Evolutionary conservation across 2,329 filamentous ascomycete genomes (phyloP).

Genomic region (Paracamarosporium sp.): DNA sequence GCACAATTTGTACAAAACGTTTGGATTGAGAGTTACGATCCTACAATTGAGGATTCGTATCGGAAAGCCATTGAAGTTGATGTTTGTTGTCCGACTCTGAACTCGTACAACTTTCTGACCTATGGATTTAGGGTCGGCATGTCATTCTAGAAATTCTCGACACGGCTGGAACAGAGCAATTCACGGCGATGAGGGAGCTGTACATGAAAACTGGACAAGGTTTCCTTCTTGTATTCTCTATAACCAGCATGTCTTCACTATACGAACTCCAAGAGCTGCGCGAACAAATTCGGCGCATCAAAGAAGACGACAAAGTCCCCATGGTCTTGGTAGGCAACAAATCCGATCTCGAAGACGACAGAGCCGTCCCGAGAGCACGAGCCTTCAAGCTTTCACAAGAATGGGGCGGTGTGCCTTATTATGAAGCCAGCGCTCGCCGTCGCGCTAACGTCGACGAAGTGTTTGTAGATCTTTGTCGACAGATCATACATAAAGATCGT

Average conservation of each 20-base stretch:
- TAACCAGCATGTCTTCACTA: conserved; percentile 83
- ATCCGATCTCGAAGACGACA: conserved; percentile 85
- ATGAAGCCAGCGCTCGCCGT: conserved; percentile 84
- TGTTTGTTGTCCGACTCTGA: conserved; percentile 62
- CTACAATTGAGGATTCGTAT: conserved; percentile 68
- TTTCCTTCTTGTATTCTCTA: conserved; percentile 90
- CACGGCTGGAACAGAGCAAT: conserved; percentile 90
- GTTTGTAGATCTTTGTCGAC: conserved; percentile 82
- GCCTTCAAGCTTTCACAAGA: conserved; percentile 85
- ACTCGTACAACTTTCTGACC: not conserved
- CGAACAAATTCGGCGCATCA: conserved; percentile 90
- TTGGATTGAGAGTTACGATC: conserved; percentile 75
- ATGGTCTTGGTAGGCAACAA: conserved; percentile 90
- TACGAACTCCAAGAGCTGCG: conserved; percentile 80
- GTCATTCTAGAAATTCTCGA: conserved; percentile 91
- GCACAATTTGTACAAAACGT: conserved; percentile 75
- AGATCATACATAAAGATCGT: conserved; percentile 80
- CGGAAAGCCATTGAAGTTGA: conserved; percentile 74
- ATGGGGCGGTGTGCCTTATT: conserved; percentile 88
- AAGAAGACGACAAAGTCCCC: conserved; percentile 80
- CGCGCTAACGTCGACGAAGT: conserved; percentile 90
- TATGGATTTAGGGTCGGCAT: conserved; percentile 72
- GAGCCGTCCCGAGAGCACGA: conserved; percentile 76
- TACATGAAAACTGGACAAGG: conserved; percentile 96
- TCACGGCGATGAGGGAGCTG: conserved; percentile 59